Base-by-base conservation (phyloP, 805 yeast genomes). In the Kluyveromyces starmeri region DNA sequence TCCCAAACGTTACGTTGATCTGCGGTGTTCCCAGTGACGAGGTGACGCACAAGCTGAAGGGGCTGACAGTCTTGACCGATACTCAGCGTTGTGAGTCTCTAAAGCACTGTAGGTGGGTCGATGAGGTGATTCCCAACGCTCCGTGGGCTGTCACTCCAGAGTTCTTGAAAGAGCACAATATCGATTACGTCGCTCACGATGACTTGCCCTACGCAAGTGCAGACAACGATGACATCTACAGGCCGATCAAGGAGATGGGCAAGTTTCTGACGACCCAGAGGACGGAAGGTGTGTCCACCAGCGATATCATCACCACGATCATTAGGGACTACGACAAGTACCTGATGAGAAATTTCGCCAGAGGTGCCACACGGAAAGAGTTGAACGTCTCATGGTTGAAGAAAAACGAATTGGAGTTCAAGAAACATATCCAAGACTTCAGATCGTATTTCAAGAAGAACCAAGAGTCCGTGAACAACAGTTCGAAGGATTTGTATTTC, bases 141-240 rank as follows among this genome's bases (percentile, higher is more conserved):
- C 98, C 98, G 10, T 92, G 98, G 98, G 73, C 82, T 47, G 86
- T 92, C 18, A 81, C 86, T 2, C 74, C 85, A 36, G 85, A 80
- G 28, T 92, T 92, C 49, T 61, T 92, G 45, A 65, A 65, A 31
- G 61, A 80, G 47, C 95, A 92, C 60, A 65, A 76, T 36, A 85
- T 92, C 46, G 98, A 92, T 58, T 92, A 85, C 51, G 96, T 89
- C 41, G 98, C 98, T 2, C 98, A 92, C 59, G 98, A 92, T 62
- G 97, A 92, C 59, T 65, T 85, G 42, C 98, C 98, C 1, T 92
- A 92, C 55, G 95, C 83, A 1, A 76, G 89, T 16, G 76, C 75
- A n/a, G 95, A 79, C 41, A 69, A 77, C 24, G 96, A 83, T 55
- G 98, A 92, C 57, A 86, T 92, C 36, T 92, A 92, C 63, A 77